Percentiles rank a stretch among this genome's conserved stretches.
phyloP scores from a whole-genome alignment of 805 yeast genomes.

The Henningerozyma blattae region DNA sequence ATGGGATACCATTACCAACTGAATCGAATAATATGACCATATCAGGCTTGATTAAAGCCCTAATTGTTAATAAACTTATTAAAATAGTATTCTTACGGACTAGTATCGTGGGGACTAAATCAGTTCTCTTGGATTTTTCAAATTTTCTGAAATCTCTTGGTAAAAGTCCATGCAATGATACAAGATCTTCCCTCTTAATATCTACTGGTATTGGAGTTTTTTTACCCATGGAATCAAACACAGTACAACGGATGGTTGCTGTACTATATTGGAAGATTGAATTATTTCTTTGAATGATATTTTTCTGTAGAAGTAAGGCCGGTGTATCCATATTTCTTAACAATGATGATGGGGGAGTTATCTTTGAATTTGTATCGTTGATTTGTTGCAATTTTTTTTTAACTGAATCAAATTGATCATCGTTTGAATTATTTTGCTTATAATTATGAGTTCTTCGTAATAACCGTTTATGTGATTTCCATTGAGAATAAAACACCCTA shows the following conservation, averaged over 20 bases:
- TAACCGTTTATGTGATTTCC: too few species aligned
- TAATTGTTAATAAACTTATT: conserved; percentile 64
- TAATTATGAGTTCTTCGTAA: too few species aligned
- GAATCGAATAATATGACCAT: conserved; percentile 64
- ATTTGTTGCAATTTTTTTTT: too few species aligned
- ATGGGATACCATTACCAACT: conserved; percentile 15
- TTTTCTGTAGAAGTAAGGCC: conserved; percentile 27
- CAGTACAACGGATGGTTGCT: conserved; percentile 59
- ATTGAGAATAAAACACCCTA: too few species aligned
- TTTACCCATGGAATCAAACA: conserved; percentile 59
- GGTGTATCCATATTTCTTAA: conserved; percentile 10
- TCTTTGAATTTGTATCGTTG: too few species aligned
- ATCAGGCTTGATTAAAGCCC: conserved; percentile 68
- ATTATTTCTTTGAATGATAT: conserved; percentile 27
- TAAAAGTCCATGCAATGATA: conserved; percentile 62
- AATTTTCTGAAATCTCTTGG: conserved; percentile 88
- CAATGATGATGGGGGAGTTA: too few species aligned
- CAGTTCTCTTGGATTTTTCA: conserved; percentile 49
- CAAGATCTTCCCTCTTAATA: conserved; percentile 60
- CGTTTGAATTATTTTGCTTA: too few species aligned
- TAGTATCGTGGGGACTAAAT: conserved; percentile 69
- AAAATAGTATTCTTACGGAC: conserved; percentile 65
- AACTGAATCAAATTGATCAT: too few species aligned
- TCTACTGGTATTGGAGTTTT: conserved; percentile 59
- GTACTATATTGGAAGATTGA: conserved; percentile 23